These are phyloP conservation scores for Suillus subaureus DNA, from an alignment of 768 basidiomycete species.

Conservation along the genomic window DNA sequence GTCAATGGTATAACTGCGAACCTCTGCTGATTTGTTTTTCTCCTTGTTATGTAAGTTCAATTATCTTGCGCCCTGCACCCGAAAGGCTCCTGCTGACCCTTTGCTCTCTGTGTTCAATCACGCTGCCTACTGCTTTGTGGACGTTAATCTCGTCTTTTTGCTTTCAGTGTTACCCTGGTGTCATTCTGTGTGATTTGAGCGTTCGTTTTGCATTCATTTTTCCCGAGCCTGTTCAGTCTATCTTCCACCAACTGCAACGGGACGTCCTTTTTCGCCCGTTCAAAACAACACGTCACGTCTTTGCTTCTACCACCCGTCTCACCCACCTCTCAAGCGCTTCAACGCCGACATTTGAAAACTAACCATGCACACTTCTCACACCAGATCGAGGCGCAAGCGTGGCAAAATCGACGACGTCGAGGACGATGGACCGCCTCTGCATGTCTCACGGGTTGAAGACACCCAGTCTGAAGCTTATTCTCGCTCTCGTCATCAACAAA, in stretches of 20 bases:
- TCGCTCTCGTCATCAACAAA: slow-evolving; percentile 47
- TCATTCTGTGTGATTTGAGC: slow-evolving; percentile 33
- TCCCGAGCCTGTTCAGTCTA: slow-evolving; percentile 21
- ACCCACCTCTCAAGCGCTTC: slow-evolving; percentile 23
- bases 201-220: slow-evolving; percentile 33
- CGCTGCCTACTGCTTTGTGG: slow-evolving; percentile 25
- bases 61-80: slow-evolving; percentile 25
- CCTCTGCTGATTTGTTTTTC: slow-evolving; percentile 25
- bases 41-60: slow-evolving; percentile 39
- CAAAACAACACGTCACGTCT: slow-evolving; percentile 28
- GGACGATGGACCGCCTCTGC: slow-evolving; percentile 44
- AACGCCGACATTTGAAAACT: slow-evolving; percentile 16
- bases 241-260: slow-evolving; percentile 25
- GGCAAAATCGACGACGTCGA: slow-evolving; percentile 51
- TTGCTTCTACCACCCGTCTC: slow-evolving; percentile 27
- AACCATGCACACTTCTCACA: slow-evolving; percentile 40
- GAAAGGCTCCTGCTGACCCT: slow-evolving; percentile 27
- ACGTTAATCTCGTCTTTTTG: slow-evolving; percentile 23
- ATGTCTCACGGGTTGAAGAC: slow-evolving; percentile 54
- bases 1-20: slow-evolving; percentile 33
- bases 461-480: slow-evolving; percentile 54
- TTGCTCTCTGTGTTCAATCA: slow-evolving; percentile 16
- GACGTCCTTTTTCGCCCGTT: slow-evolving; percentile 29
- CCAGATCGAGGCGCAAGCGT: slow-evolving; percentile 53
- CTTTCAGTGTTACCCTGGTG: slow-evolving; percentile 20